Conservation (phyloP, 139 green algal genomes). For the Mesostigma viride region DNA sequence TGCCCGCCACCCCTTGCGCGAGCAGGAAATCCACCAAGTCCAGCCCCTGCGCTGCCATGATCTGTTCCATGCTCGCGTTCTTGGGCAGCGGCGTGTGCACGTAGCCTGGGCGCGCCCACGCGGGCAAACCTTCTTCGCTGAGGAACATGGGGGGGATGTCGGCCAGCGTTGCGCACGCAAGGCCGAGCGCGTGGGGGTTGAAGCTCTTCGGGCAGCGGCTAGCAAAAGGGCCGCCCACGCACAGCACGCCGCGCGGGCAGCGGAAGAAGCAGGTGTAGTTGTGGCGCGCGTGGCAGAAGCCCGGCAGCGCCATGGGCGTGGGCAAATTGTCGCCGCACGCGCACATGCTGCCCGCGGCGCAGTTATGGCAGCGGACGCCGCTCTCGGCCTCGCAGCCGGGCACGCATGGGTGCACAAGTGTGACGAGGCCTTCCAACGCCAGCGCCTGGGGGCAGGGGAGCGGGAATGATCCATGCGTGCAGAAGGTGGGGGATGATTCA, state of each 20-base stretch:
- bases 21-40: no score
- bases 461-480: no score
- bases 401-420: conserved; percentile 21
- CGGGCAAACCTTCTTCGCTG: no score
- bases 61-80: no score
- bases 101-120: no score
- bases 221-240: conserved; percentile 6
- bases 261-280: conserved; percentile 27
- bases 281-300: conserved; percentile 26
- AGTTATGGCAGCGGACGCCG: conserved; percentile 7
- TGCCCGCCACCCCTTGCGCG: no score
- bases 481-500: no score
- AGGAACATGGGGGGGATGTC: no score
- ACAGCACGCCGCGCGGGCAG: background rate
- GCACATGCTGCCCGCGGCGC: conserved; percentile 15
- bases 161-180: no score
- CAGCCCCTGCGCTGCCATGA: no score
- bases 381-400: conserved; percentile 20
- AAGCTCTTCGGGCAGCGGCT: conserved; percentile 17
- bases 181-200: background rate
- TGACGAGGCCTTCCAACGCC: conserved; percentile 6
- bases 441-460: no score
- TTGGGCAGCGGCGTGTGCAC: no score
- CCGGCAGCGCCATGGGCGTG: conserved; percentile 18
- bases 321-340: conserved; percentile 16